Percentiles rank a stretch among this genome's conserved stretches.
phyloP scores from a whole-genome alignment of 2,329 filamentous ascomycete species.

The Pseudogymnoascus sp. region DNA sequence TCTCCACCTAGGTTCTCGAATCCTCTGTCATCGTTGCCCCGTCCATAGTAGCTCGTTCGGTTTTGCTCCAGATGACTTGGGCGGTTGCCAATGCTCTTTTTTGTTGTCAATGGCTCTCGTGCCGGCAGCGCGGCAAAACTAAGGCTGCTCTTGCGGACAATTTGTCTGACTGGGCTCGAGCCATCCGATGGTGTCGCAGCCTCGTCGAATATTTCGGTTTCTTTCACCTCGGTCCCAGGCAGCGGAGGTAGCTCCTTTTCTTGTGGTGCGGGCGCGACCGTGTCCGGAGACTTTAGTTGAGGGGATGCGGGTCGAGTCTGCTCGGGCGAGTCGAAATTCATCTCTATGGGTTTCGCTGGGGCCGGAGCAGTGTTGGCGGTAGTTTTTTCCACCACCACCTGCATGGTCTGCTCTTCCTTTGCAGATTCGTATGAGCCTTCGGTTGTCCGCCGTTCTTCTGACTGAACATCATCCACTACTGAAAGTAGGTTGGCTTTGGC shows the following conservation, averaged over 20 bases:
- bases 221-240: neutral
- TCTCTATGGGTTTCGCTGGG: neutral
- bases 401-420: conserved; percentile 36
- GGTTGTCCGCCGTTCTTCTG: conserved; percentile 20
- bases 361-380: conserved; percentile 8
- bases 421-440: conserved; percentile 32
- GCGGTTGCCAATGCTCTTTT: conserved; percentile 68
- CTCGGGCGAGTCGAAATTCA: conserved; percentile 4
- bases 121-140: conserved; percentile 91
- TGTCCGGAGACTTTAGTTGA: neutral
- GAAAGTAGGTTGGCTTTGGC: neutral
- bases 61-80: conserved; percentile 69
- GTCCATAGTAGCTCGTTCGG: conserved; percentile 66
- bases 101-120: conserved; percentile 73
- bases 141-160: conserved; percentile 86
- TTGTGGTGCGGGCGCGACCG: neutral
- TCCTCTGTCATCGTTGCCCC: conserved; percentile 56
- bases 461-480: conserved; percentile 10
- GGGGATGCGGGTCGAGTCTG: neutral
- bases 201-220: conserved; percentile 9
- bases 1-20: conserved; percentile 34
- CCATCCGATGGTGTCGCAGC: conserved; percentile 52
- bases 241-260: neutral
- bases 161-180: conserved; percentile 66
- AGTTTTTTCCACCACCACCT: conserved; percentile 12